Base-by-base conservation (phyloP, 805 yeast species). In the Candida arabinofermentans region DNA sequence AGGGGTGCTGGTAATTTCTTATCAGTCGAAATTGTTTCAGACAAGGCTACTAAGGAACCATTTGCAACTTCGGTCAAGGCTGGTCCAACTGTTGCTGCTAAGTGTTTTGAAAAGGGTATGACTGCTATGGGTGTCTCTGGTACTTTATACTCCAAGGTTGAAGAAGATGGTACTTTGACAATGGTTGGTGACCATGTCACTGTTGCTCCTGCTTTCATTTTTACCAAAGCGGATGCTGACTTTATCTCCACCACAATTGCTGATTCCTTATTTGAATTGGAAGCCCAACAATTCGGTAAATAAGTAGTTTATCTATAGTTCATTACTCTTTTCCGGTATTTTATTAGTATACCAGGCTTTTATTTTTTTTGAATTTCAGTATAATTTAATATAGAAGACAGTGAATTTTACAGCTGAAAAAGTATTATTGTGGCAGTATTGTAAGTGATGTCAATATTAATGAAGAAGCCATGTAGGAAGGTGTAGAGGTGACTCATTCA, bases 1-100 rank as follows among this genome's bases (percentile, higher is more conserved):
- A 70, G 86, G 60, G 86, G 86, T 41, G 64, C 75, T 43, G 85
- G 84, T 46, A 74, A 77, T 30, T 79, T 79, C 61, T 68, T 81
- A 72, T 66, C 78, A 4, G 52, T 79, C 35, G 85, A 79, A 58
- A 65, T 77, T 39, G 83, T 77, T 44, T 69, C 75, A 51, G 70
- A 79, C 53, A 72, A 67, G 48, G 58, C 53, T 14, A 71, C 82
- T 16, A 77, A 75, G 51, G 75, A 74, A 55, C 64, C 72, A 10
- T 75, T 75, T 45, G 67, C 63, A 26, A 57, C 64, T 32, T 53
- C 55, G 14, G 42, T 62, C 32, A 60, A 63, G 36, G 59, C 71
- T 30, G 75, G 70, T 26, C 59, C 63, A 54, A 61, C 46, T 52
- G 54, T 65, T 19, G 47, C 54, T 34, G 50, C 59, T 23, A 52